phyloP scores from a whole-genome alignment of 208 protist genomes.

The Leishmania gerbilli region DNA sequence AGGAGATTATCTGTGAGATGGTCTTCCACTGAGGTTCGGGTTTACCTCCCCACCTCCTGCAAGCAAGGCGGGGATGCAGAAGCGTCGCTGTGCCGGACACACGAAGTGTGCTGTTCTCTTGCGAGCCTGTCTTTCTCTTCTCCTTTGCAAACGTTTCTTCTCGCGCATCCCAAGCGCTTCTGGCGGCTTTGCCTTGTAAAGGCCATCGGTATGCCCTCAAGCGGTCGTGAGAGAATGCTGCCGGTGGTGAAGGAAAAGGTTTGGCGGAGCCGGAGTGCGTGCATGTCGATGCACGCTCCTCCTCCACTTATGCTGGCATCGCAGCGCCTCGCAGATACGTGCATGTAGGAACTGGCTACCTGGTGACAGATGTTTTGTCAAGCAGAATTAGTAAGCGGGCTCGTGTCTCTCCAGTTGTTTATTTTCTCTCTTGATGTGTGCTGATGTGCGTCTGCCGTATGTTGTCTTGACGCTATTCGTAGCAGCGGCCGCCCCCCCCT shows the following conservation, averaged over 20 bases:
- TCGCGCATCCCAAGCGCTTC: neutral
- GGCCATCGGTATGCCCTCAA: neutral
- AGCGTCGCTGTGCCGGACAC: neutral
- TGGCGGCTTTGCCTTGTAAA: neutral
- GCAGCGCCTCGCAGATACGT: too few species aligned
- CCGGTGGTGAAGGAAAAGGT: neutral
- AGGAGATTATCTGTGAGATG: slow-evolving; percentile 59
- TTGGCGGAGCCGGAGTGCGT: neutral
- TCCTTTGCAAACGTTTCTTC: neutral
- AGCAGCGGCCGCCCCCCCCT: neutral
- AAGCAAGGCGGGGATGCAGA: neutral
- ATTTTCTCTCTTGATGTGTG: neutral
- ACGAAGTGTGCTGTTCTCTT: neutral
- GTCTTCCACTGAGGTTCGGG: slow-evolving; percentile 25
- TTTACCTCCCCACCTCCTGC: neutral
- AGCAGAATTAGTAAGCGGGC: neutral
- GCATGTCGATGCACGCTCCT: neutral
- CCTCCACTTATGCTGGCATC: neutral
- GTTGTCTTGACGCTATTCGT: neutral
- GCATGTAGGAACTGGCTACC: neutral
- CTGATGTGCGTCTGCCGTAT: neutral
- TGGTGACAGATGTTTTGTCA: neutral
- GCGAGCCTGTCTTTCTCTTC: neutral
- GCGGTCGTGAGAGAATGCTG: neutral
- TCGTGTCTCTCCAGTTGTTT: neutral